Evolutionary conservation across 78 protist species (phyloP), one percentile per base, ranked within the genome.

Genomic region (Dictyostelium capitatum): DNA sequence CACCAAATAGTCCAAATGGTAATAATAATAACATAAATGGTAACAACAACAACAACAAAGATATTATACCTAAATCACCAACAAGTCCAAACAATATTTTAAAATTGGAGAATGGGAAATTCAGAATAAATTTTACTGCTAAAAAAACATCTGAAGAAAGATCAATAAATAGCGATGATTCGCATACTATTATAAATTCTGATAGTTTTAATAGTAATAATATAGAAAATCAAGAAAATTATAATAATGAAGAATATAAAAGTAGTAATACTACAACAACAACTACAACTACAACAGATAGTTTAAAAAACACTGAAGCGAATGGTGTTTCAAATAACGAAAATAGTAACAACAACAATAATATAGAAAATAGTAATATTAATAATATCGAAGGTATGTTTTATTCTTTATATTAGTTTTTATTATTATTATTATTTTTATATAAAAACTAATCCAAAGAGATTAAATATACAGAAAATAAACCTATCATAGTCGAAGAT

Each of bases 61-160:
- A 37, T 37, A 37, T 37, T 37, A 37, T 37, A 37, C 43, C 43
- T 53, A 53, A 62, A 62, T 62, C 70, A 62, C 70, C 70, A 23
- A 23, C 70, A 4, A 62, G 70, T 25, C 70, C 70, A 62, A 62
- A 62, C 14, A 62, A 30, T 25, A 32, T 62, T 62, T 46, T 46
- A 74, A 46, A 32, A 32, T 15, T 46, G 20, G 80, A 74, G 57
- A 74, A 74, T 74, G 80, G 80, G 17, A 74, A 37, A 74, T 74
- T 37, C 47, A 46, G 57, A 23, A 46, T 46, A 17, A 37, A 74
- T 74, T 74, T 74, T 41, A 37, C 80, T 41, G 30, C 62, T 28
- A n/a, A 37, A 74, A 25, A 37, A 74, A 46, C 37, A 32, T 8
- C 43, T 37, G 43, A 37, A 37, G 43, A 37, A 37, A 37, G 43